Conservation (phyloP, 106 monocot species). For the Platanthera guangdongensis region DNA sequence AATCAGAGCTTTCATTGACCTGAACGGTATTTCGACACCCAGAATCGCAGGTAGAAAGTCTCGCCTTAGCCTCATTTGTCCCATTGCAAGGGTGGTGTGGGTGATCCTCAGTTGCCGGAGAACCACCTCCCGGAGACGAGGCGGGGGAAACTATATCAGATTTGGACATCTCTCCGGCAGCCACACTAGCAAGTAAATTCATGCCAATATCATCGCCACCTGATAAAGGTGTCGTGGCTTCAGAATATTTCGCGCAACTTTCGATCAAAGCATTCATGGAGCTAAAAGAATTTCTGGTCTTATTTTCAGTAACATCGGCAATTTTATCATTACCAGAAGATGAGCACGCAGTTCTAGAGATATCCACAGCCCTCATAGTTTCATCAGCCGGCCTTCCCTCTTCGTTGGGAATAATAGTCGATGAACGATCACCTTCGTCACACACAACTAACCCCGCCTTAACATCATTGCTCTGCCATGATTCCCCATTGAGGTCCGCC, state of each 20-base stretch:
- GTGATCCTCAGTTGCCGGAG: conserved; percentile 19
- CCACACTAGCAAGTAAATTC: conserved; percentile 81
- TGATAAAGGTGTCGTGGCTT: conserved; percentile 31
- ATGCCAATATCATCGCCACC: conserved; percentile 71
- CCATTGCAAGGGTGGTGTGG: conserved; percentile 6
- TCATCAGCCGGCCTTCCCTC: conserved; percentile 20
- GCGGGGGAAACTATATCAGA: conserved; percentile 38
- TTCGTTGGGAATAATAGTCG: conserved; percentile 19
- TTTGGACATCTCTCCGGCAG: conserved; percentile 63
- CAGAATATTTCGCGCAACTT: conserved; percentile 61
- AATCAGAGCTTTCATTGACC: conserved; percentile 21
- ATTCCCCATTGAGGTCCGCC: conserved; percentile 32
- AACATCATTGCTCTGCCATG: conserved; percentile 32
- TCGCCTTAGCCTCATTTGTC: conserved; percentile 30
- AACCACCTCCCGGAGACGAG: conserved; percentile 32
- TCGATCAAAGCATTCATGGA: conserved; percentile 71
- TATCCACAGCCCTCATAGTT: conserved; percentile 17
- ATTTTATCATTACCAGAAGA: conserved; percentile 30
- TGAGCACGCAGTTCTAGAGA: conserved; percentile 15
- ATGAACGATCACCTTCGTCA: conserved; percentile 36
- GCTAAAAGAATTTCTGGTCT: conserved; percentile 40
- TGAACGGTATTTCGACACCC: conserved; percentile 3
- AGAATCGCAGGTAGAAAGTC: conserved; percentile 18
- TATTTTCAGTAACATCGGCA: conserved; percentile 17
- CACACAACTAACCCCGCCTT: conserved; percentile 22